phyloP scores from a whole-genome alignment of 1,284 basidiomycete genomes.

The Moniliella sp. region DNA sequence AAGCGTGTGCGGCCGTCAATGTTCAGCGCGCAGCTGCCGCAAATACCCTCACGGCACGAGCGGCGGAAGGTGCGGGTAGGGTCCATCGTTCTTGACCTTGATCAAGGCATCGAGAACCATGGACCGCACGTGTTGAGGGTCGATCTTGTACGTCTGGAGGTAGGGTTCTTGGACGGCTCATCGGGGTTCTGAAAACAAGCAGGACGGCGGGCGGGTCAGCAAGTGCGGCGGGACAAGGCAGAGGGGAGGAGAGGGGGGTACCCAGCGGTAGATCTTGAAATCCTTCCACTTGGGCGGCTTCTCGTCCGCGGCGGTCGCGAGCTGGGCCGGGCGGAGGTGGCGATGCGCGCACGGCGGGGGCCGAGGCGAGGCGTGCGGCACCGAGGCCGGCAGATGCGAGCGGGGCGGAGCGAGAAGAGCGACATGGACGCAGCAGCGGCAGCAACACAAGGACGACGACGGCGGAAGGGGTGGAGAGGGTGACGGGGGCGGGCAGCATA shows the following conservation, averaged over 20 bases:
- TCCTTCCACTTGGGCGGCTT: slow-evolving; percentile 25
- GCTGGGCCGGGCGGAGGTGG: background rate
- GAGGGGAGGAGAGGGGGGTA: slow-evolving; percentile 1
- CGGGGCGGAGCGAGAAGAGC: no score
- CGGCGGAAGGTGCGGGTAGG: slow-evolving; percentile 86
- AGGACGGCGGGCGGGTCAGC: slow-evolving; percentile 1
- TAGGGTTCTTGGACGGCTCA: slow-evolving; percentile 73
- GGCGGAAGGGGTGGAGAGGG: no score
- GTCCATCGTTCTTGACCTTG: slow-evolving; percentile 97
- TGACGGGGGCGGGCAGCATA: no score
- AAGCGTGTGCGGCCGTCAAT: slow-evolving; percentile 78
- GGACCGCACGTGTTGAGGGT: slow-evolving; percentile 80
- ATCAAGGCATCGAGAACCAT: slow-evolving; percentile 81
- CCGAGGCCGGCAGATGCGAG: no score
- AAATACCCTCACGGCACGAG: slow-evolving; percentile 91
- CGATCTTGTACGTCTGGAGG: slow-evolving; percentile 73
- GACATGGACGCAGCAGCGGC: no score
- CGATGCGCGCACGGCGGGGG: background rate
- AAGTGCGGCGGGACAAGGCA: slow-evolving; percentile 1
- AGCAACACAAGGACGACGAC: no score
- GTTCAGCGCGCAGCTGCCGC: slow-evolving; percentile 97
- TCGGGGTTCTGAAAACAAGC: slow-evolving; percentile 63
- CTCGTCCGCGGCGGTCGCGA: slow-evolving; percentile 1
- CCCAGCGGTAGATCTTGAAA: slow-evolving; percentile 34
- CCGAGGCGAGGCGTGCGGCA: no score